Evolutionary conservation across 2,329 filamentous ascomycete species (phyloP).

Genomic region (Aspergillus aculeatinus): DNA sequence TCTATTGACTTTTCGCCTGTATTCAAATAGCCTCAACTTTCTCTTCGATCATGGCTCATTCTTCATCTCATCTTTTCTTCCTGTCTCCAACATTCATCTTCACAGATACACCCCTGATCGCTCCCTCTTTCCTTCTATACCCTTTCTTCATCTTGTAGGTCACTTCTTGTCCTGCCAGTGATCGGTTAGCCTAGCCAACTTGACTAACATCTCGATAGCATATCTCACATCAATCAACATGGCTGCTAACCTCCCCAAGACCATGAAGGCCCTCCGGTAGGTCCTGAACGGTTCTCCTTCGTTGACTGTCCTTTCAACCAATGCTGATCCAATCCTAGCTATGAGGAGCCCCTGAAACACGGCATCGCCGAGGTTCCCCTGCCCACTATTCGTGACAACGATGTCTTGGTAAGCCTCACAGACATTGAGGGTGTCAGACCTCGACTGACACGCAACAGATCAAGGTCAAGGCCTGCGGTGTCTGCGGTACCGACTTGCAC

Average conservation of each 20-base stretch:
- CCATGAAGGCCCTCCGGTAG: slow-evolving; percentile 64
- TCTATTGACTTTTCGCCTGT: background rate
- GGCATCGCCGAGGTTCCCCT: slow-evolving; percentile 63
- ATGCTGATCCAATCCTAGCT: slow-evolving; percentile 36
- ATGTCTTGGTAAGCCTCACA: slow-evolving; percentile 51
- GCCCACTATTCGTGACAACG: slow-evolving; percentile 59
- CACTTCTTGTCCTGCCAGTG: too few species aligned
- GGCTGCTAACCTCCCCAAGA: slow-evolving; percentile 47
- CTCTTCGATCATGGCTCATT: slow-evolving; percentile 5
- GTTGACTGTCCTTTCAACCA: background rate
- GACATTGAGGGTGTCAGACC: background rate
- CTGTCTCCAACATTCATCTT: background rate
- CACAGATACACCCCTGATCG: background rate
- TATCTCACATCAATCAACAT: slow-evolving; percentile 26
- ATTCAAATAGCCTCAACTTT: slow-evolving; percentile 11
- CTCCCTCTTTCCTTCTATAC: background rate
- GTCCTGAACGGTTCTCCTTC: slow-evolving; percentile 18
- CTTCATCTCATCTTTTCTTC: slow-evolving; percentile 5
- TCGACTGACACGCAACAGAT: slow-evolving; percentile 37
- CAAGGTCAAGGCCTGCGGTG: slow-evolving; percentile 67
- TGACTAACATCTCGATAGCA: background rate
- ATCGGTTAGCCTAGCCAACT: too few species aligned
- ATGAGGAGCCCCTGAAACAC: slow-evolving; percentile 63
- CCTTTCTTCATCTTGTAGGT: background rate
- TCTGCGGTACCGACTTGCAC: slow-evolving; percentile 57